These are phyloP conservation scores for Capronia epimyces DNA, from an alignment of 2,329 filamentous ascomycete genomes.

Conservation along the genomic window DNA sequence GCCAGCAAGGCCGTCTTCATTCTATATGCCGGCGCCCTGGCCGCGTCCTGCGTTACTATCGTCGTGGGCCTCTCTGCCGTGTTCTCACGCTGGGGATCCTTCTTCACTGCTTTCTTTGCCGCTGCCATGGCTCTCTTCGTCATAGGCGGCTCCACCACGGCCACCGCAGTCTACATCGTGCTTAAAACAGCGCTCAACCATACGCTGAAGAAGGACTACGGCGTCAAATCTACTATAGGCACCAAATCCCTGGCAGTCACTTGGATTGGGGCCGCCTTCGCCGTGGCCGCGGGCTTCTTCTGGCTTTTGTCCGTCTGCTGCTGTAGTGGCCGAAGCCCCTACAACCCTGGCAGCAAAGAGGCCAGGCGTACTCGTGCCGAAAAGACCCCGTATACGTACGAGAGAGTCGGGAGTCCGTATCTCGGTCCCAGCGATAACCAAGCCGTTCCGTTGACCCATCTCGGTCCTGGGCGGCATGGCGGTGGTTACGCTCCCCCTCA, in stretches of 20 bases:
- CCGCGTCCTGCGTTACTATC: conserved; percentile 65
- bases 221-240: conserved; percentile 63
- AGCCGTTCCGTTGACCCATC: conserved; percentile 25
- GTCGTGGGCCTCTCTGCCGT: conserved; percentile 74
- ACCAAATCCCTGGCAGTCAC: conserved; percentile 62
- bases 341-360: conserved; percentile 30
- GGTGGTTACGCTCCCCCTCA: conserved; percentile 1
- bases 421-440: conserved; percentile 27
- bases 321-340: conserved; percentile 62
- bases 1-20: conserved; percentile 79
- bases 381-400: conserved; percentile 58
- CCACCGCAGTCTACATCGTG: conserved; percentile 67
- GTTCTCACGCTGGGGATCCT: conserved; percentile 75
- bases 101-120: conserved; percentile 73
- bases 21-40: conserved; percentile 68
- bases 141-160: conserved; percentile 62
- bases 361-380: conserved; percentile 43
- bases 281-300: conserved; percentile 71
- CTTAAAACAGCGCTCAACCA: conserved; percentile 64
- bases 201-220: conserved; percentile 61
- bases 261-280: conserved; percentile 77
- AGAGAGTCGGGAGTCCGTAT: conserved; percentile 44
- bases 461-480: conserved; percentile 8
- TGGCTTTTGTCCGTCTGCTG: conserved; percentile 91
- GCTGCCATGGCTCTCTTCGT: conserved; percentile 53